Percentiles rank a stretch among this genome's conserved stretches.
These are phyloP conservation scores for Quillaja saponaria DNA, from an alignment of 306 rosid species.

Conservation along the genomic window DNA sequence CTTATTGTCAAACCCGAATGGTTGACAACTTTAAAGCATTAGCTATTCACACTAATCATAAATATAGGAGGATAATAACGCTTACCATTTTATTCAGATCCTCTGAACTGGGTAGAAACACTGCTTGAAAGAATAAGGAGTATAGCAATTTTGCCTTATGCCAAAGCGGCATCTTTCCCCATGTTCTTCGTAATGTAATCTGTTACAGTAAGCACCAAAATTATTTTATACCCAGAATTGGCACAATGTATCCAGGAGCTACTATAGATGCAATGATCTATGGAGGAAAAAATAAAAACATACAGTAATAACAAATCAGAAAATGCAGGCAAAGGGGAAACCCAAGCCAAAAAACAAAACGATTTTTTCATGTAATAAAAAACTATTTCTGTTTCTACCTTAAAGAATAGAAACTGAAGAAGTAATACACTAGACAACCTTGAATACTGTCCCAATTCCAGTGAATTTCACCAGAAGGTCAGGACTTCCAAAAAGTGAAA, in stretches of 20 bases:
- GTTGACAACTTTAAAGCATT: too few species aligned
- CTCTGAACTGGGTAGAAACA: conserved; percentile 77
- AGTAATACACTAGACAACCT: background rate
- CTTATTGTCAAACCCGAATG: too few species aligned
- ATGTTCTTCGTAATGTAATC: conserved; percentile 85
- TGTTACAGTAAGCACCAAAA: conserved; percentile 42
- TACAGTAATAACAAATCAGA: too few species aligned
- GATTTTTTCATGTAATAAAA: too few species aligned
- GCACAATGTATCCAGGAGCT: too few species aligned
- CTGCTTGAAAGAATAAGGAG: conserved; percentile 69
- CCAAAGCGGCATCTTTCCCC: conserved; percentile 96
- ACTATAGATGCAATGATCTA: too few species aligned
- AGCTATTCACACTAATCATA: conserved; percentile 23
- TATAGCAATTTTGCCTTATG: conserved; percentile 76
- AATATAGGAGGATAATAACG: conserved; percentile 18
- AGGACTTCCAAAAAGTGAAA: conserved; percentile 19
- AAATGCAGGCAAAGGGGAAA: too few species aligned
- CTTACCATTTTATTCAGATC: conserved; percentile 79
- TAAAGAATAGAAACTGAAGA: too few species aligned
- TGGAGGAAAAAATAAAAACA: too few species aligned
- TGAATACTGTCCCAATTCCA: background rate
- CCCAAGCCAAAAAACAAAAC: too few species aligned
- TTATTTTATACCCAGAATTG: too few species aligned
- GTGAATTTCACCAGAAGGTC: background rate
- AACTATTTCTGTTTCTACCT: too few species aligned